Evolutionary conservation across 2,329 filamentous ascomycete genomes (phyloP).

Genomic region (Thelonectria discophora): DNA sequence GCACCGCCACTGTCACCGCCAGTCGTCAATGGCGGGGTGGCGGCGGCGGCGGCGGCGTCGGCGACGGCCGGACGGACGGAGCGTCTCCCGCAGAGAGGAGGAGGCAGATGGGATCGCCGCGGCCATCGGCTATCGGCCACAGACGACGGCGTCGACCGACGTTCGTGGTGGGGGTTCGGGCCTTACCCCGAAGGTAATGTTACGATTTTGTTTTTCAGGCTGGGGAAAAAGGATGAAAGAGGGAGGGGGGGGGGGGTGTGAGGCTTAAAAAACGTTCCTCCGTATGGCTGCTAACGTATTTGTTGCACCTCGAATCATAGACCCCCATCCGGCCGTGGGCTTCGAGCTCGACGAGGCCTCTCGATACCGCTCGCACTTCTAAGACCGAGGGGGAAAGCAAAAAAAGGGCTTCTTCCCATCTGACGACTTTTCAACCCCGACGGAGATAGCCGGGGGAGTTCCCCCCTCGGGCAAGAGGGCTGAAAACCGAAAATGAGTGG

Average conservation of each 20-base stretch:
- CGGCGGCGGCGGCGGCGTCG: neutral
- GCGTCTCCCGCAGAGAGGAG: neutral
- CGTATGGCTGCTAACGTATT: no score
- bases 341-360: neutral
- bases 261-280: no score
- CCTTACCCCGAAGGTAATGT: neutral
- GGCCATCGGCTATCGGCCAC: neutral
- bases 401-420: no score
- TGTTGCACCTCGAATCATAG: neutral
- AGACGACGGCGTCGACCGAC: neutral
- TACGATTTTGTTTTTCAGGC: no score
- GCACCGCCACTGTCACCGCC: no score
- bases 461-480: no score
- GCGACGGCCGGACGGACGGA: slow-evolving; percentile 9
- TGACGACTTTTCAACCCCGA: neutral
- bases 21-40: neutral
- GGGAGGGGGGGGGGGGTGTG: neutral
- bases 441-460: neutral
- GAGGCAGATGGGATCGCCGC: no score
- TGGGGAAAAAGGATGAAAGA: neutral
- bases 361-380: neutral
- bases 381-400: no score
- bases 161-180: neutral
- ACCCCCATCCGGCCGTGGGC: neutral
- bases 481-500: neutral